These are phyloP conservation scores for Xylaria hypoxylon DNA, from an alignment of 2,329 filamentous ascomycete species.

Conservation along the genomic window DNA sequence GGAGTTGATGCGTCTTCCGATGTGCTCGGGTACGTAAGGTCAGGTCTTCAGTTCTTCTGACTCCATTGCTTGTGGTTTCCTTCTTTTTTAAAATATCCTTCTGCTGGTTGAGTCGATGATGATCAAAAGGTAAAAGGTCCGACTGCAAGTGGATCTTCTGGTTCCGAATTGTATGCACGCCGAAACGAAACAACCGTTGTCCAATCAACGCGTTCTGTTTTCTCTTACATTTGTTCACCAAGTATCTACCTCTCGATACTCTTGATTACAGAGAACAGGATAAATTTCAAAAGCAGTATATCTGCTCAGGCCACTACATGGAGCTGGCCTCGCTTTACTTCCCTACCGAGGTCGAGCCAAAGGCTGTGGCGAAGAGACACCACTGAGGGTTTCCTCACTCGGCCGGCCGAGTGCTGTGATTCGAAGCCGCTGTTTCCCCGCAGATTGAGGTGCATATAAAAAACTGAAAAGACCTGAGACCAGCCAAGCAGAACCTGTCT, in stretches of 20 bases:
- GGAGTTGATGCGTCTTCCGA: slow-evolving; percentile 13
- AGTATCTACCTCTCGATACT: slow-evolving; percentile 30
- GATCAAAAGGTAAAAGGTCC: slow-evolving; percentile 62
- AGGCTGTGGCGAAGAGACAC: slow-evolving; percentile 67
- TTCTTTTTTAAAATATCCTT: slow-evolving; percentile 3
- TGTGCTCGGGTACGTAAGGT: slow-evolving; percentile 25
- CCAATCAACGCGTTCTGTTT: slow-evolving; percentile 43
- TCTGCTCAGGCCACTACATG: slow-evolving; percentile 59
- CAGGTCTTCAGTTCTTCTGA: slow-evolving; percentile 8
- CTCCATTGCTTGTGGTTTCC: background rate
- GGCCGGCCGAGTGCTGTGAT: slow-evolving; percentile 44
- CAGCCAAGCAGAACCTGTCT: slow-evolving; percentile 40
- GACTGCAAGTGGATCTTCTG: slow-evolving; percentile 56
- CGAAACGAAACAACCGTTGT: slow-evolving; percentile 41
- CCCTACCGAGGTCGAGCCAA: slow-evolving; percentile 65
- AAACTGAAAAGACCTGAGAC: slow-evolving; percentile 84
- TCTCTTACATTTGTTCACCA: slow-evolving; percentile 11
- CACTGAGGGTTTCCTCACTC: slow-evolving; percentile 22
- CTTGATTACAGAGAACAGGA: slow-evolving; percentile 32
- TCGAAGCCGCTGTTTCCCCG: slow-evolving; percentile 63
- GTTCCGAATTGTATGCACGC: slow-evolving; percentile 51
- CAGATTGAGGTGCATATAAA: slow-evolving; percentile 62
- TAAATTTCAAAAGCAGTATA: slow-evolving; percentile 34
- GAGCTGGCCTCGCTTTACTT: slow-evolving; percentile 61
- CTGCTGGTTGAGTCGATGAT: slow-evolving; percentile 55